Evolutionary conservation across 1,284 basidiomycete genomes (phyloP).

Genomic region (Chondrostereum purpureum): DNA sequence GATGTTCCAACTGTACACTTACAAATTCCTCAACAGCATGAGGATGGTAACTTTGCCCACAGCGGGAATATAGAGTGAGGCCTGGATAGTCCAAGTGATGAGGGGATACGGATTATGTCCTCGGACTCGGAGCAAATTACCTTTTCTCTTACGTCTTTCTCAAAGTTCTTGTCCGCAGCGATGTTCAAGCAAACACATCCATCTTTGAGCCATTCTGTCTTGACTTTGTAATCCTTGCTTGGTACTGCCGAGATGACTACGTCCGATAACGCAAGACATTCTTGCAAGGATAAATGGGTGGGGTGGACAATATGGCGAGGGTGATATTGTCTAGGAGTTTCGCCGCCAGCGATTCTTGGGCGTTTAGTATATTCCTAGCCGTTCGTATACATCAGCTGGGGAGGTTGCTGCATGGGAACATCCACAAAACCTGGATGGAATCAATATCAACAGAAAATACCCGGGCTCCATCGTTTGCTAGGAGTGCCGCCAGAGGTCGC

Average conservation of each 20-base stretch:
- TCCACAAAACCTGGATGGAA: conserved; percentile 74
- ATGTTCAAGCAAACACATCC: conserved; percentile 94
- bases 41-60: conserved; percentile 97
- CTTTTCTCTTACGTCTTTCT: conserved; percentile 87
- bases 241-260: conserved; percentile 92
- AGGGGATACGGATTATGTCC: conserved; percentile 1
- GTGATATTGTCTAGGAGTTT: conserved; percentile 51
- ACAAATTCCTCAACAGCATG: conserved; percentile 94
- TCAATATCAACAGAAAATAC: conserved; percentile 95
- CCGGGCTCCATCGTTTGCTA: conserved; percentile 93
- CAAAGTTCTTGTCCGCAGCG: conserved; percentile 95
- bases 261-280: conserved; percentile 78
- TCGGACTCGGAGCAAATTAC: conserved; percentile 34
- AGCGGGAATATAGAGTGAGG: conserved; percentile 86
- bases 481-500: conserved; percentile 85
- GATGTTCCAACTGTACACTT: conserved; percentile 23
- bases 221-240: conserved; percentile 80
- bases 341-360: conserved; percentile 40
- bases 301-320: conserved; percentile 81
- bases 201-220: conserved; percentile 85
- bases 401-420: too few relatives aligned
- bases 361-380: conserved; percentile 85
- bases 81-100: conserved; percentile 36
- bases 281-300: conserved; percentile 58
- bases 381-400: neutral